These are phyloP conservation scores for Casuarina cunninghamiana DNA, from an alignment of 306 rosid genomes.

Conservation along the genomic window DNA sequence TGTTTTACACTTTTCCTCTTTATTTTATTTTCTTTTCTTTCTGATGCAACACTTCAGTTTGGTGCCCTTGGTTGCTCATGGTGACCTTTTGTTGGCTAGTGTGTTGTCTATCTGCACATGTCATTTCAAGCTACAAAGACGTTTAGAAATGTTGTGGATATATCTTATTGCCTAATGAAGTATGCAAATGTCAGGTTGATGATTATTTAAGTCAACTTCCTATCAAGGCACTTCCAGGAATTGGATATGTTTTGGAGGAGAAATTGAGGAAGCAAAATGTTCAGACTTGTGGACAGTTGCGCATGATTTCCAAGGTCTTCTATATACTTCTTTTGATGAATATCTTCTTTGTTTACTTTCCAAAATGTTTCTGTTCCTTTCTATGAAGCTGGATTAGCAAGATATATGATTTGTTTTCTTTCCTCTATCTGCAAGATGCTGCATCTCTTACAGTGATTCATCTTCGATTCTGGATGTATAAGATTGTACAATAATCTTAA, in stretches of 20 bases:
- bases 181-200: slow-evolving; percentile 58
- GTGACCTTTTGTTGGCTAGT: neutral
- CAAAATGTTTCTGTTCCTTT: slow-evolving; percentile 8
- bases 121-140: neutral
- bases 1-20: neutral
- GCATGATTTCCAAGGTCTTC: slow-evolving; percentile 67
- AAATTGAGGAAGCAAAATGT: slow-evolving; percentile 70
- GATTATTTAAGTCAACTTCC: slow-evolving; percentile 72
- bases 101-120: neutral
- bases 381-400: slow-evolving; percentile 11
- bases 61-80: neutral
- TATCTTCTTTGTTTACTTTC: slow-evolving; percentile 18
- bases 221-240: slow-evolving; percentile 83
- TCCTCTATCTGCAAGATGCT: neutral
- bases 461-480: slow-evolving; percentile 11
- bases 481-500: slow-evolving; percentile 9
- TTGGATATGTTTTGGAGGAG: slow-evolving; percentile 74
- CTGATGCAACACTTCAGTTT: neutral
- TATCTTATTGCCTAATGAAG: slow-evolving; percentile 15
- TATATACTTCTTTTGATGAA: slow-evolving; percentile 9
- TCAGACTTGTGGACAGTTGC: slow-evolving; percentile 73
- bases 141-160: slow-evolving; percentile 19
- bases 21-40: neutral
- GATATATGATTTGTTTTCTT: slow-evolving; percentile 9
- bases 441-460: slow-evolving; percentile 8